These are phyloP conservation scores for Boletus bicolor DNA, from an alignment of 768 basidiomycete genomes.

Conservation along the genomic window DNA sequence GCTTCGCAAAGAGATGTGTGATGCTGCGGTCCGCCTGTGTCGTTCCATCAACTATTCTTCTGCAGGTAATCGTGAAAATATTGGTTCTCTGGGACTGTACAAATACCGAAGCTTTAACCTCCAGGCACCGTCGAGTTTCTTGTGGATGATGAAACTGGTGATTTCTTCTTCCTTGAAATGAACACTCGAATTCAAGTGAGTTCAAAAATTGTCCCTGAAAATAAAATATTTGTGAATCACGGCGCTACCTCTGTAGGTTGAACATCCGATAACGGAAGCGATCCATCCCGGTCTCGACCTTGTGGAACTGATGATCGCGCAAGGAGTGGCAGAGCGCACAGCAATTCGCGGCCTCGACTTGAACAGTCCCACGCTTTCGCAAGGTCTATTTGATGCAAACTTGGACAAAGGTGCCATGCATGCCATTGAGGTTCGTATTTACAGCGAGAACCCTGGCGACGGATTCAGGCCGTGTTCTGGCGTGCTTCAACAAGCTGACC, in stretches of 20 bases:
- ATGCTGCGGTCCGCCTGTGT: constrained; percentile 51
- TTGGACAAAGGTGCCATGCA: constrained; percentile 22
- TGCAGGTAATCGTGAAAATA: constrained; percentile 39
- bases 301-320: constrained; percentile 61
- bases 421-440: constrained; percentile 57
- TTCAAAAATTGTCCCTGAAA: not conserved
- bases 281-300: constrained; percentile 56
- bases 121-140: constrained; percentile 68
- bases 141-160: constrained; percentile 48
- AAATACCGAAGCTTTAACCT: not conserved
- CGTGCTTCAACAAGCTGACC: constrained; percentile 52
- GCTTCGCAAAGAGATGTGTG: constrained; percentile 45
- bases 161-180: constrained; percentile 71
- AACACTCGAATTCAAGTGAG: constrained; percentile 61
- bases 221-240: not conserved
- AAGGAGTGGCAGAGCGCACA: constrained; percentile 43
- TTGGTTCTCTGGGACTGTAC: not conserved
- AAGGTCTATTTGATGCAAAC: constrained; percentile 34
- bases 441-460: constrained; percentile 59
- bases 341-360: constrained; percentile 12
- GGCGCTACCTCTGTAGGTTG: constrained; percentile 42
- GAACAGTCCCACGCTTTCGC: constrained; percentile 33
- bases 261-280: constrained; percentile 64
- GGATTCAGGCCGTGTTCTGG: constrained; percentile 60
- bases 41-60: constrained; percentile 52